Percentiles rank a stretch among this genome's conserved stretches.
Evolutionary conservation across 805 yeast species (phyloP).

Genomic region (Starmerella etchellsii): DNA sequence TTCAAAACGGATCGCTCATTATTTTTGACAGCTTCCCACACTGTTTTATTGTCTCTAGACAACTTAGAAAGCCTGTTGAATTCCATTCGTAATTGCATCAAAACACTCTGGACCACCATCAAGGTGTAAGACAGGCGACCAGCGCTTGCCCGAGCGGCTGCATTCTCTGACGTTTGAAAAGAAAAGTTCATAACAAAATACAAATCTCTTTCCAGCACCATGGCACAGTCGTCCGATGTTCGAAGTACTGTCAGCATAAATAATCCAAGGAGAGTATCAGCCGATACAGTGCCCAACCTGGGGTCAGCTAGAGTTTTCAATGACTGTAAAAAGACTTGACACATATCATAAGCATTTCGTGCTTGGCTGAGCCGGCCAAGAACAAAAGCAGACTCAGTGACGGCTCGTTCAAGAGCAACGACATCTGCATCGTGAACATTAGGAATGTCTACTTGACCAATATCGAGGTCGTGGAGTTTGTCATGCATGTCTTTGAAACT

Average conservation of each 20-base stretch:
- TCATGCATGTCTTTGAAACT: constrained; percentile 17
- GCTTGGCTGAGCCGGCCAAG: constrained; percentile 24
- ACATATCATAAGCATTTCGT: constrained; percentile 23
- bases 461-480: constrained; percentile 26
- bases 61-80: constrained; percentile 29
- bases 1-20: constrained; percentile 1
- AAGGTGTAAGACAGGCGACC: constrained; percentile 40
- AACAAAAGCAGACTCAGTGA: constrained; percentile 31
- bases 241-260: constrained; percentile 58
- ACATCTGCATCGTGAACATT: constrained; percentile 13
- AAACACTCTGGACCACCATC: constrained; percentile 73
- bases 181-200: constrained; percentile 53
- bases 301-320: constrained; percentile 34
- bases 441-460: constrained; percentile 35
- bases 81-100: constrained; percentile 46
- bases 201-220: constrained; percentile 43
- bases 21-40: constrained; percentile 40
- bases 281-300: constrained; percentile 39
- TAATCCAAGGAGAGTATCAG: constrained; percentile 67
- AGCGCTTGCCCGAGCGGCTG: constrained; percentile 4
- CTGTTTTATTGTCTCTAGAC: constrained; percentile 37
- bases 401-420: constrained; percentile 26
- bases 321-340: constrained; percentile 35
- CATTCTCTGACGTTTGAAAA: constrained; percentile 7
- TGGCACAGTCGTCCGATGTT: constrained; percentile 37